Evolutionary conservation across 306 rosid species (phyloP).

Genomic region (Citrullus mucosospermus): DNA sequence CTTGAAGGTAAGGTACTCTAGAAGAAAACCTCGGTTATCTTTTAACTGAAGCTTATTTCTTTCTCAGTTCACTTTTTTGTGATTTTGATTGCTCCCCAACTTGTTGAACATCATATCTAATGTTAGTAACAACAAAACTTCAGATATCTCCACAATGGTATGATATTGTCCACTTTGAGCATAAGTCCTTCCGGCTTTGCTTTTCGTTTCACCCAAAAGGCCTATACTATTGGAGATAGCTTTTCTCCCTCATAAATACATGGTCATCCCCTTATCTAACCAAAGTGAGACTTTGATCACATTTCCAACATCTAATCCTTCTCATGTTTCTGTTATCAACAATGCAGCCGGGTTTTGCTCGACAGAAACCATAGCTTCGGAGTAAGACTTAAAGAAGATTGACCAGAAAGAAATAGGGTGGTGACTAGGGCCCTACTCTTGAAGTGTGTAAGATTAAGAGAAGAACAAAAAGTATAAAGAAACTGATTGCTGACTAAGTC

Average conservation of each 20-base stretch:
- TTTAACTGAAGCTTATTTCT: neutral
- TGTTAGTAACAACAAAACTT: too few species aligned
- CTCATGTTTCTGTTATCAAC: neutral
- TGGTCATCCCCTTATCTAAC: neutral
- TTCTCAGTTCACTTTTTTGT: neutral
- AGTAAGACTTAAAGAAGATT: conserved; percentile 18
- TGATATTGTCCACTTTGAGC: too few species aligned
- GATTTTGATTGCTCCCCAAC: neutral
- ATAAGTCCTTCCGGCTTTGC: too few species aligned
- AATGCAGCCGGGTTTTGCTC: conserved; percentile 84
- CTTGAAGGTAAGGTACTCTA: neutral
- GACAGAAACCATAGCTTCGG: conserved; percentile 47
- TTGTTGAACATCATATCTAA: neutral
- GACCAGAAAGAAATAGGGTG: conserved; percentile 7
- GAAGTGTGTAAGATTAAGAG: conserved; percentile 13
- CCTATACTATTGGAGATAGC: too few species aligned
- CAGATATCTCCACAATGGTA: too few species aligned
- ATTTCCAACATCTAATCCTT: neutral
- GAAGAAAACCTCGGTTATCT: neutral
- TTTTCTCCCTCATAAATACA: too few species aligned
- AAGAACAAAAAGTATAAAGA: conserved; percentile 9
- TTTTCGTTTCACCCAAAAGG: too few species aligned
- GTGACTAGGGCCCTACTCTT: neutral
- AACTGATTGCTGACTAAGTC: neutral
- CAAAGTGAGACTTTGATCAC: too few species aligned